These are phyloP conservation scores for Pyracantha coccinea DNA, from an alignment of 331 rosid species.

Conservation along the genomic window DNA sequence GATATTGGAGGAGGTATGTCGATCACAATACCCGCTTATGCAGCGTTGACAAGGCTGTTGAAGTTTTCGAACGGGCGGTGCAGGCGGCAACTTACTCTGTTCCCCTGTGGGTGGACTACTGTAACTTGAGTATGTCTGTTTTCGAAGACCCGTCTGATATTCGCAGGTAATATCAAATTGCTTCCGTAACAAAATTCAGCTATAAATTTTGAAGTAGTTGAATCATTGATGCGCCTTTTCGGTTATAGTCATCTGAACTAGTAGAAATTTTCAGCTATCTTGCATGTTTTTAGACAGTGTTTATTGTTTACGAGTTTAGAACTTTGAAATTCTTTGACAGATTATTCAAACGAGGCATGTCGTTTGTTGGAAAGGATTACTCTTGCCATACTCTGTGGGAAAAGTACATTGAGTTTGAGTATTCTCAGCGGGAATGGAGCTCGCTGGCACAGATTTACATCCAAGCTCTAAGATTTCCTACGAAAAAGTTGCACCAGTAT, in stretches of 20 bases:
- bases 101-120: constrained; percentile 71
- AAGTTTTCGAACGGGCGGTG: constrained; percentile 72
- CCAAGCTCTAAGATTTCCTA: constrained; percentile 78
- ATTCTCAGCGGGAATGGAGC: constrained; percentile 74
- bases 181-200: background rate
- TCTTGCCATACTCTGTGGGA: constrained; percentile 76
- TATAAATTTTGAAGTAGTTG: background rate
- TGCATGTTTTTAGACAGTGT: background rate
- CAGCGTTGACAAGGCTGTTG: constrained; percentile 59
- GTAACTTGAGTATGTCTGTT: constrained; percentile 55
- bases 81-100: constrained; percentile 62
- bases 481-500: constrained; percentile 64
- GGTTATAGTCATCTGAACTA: background rate
- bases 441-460: constrained; percentile 62
- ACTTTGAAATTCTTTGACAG: constrained; percentile 29
- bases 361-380: constrained; percentile 86
- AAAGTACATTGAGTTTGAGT: constrained; percentile 73
- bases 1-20: constrained; percentile 85
- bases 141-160: constrained; percentile 82
- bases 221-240: background rate
- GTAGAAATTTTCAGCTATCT: background rate
- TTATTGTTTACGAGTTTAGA: background rate
- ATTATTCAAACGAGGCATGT: constrained; percentile 65
- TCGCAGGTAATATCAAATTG: constrained; percentile 44
- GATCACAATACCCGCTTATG: constrained; percentile 46